These are phyloP conservation scores for Pythium dissotocum DNA, from an alignment of 352 stramenopile species.

Conservation along the genomic window DNA sequence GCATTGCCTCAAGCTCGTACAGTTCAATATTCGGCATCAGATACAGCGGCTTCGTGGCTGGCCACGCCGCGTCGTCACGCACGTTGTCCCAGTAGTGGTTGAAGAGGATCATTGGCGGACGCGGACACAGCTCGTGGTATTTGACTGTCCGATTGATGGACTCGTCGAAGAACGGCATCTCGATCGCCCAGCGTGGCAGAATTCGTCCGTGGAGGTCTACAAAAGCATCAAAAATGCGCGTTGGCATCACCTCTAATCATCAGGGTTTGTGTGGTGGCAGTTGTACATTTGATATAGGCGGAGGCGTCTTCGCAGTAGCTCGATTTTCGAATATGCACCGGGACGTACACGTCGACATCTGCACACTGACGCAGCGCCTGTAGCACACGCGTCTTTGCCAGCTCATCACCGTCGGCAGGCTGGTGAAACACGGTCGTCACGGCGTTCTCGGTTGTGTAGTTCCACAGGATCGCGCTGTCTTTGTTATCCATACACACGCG, in stretches of 20 bases:
- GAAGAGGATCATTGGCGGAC: conserved; percentile 29
- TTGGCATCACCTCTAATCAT: conserved; percentile 6
- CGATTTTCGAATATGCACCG: no score
- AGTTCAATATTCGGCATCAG: conserved; percentile 38
- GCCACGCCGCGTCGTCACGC: conserved; percentile 16
- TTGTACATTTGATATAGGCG: conserved; percentile 51
- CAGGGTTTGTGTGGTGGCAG: no score
- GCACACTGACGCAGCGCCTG: no score
- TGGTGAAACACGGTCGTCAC: no score
- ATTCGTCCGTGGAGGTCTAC: conserved; percentile 23
- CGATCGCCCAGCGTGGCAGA: conserved; percentile 33
- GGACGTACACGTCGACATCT: no score
- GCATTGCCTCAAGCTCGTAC: conserved; percentile 36
- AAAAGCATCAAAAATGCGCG: not conserved
- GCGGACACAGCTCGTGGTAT: conserved; percentile 36
- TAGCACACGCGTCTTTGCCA: no score
- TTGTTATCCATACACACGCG: no score
- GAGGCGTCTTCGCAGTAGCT: conserved; percentile 67
- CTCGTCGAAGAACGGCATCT: conserved; percentile 22
- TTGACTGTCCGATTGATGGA: conserved; percentile 1
- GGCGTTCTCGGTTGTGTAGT: no score
- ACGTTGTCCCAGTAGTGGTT: conserved; percentile 34
- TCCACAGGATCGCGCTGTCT: no score
- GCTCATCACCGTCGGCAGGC: no score
- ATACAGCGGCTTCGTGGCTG: conserved; percentile 23